Base-by-base conservation (phyloP, 768 basidiomycete genomes). In the Tulasnella sp. region DNA sequence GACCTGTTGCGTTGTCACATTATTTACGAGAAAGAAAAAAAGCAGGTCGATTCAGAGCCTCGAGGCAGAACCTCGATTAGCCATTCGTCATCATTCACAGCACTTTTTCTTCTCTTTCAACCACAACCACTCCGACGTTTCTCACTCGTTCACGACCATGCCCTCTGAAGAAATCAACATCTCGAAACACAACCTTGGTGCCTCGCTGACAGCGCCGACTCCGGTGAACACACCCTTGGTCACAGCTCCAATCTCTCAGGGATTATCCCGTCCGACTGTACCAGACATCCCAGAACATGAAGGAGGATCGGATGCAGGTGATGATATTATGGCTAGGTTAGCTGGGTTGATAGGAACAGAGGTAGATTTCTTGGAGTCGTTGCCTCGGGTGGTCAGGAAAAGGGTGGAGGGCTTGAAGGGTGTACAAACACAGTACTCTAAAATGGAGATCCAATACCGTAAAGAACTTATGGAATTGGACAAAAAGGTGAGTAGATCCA, bases 391-490 rank as follows among this genome's bases (percentile, higher is more conserved):
- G 37, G 78, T 92, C 61, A 85, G 84, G 69, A 71, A 78, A 65
- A 84, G 79, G 60, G 69, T 99, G 60, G 86, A 92, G 67, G 93
- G 80, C 13, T 72, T 99, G 62, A 93, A 95, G 66, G 93, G 92
- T 46, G 74, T 99, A 37, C 93, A 96, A 67, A 79, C 78, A 60
- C 81, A 89, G 70, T 90, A 95, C 66, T 79, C 81, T 58, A 82
- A 88, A 59, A 74, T 96, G 40, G 89, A 95, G 64, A 85, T 84
- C 60, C 76, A 90, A 72, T 89, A 92, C 73, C 93, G 95, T 67
- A 77, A 81, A 63, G 93, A 96, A 65, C 90, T 91, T 61, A 72
- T 95, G 37, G 88, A 92, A 66, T 74, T 98, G 47, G 91, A 98
- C 73, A 89, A 91, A 70, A 95, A 93, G 74, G 90, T 87, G 57